Evolutionary conservation across 495 filamentous ascomycete genomes (phyloP), one percentile per base, ranked within the genome.

Genomic region (Recurvomyces mirabilis): DNA sequence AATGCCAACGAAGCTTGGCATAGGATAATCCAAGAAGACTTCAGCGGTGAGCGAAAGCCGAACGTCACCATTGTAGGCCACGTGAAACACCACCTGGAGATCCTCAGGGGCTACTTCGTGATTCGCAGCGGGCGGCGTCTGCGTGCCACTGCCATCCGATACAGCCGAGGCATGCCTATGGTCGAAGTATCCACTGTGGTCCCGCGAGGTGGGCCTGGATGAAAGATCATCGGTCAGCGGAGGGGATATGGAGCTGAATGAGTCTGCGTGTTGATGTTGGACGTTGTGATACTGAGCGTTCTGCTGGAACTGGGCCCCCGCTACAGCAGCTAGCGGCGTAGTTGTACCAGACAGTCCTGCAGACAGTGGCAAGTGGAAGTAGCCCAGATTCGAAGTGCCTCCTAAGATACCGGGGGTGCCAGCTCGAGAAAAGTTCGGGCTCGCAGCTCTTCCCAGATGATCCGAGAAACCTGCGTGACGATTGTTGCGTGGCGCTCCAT

Each of bases 1-100:
- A 14, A 98, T 82, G 1, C 86, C 84, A 9, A 93, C 91, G 53
- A 98, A 98, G 63, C 81, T 87, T 10, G 87, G 86, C 81, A 95
- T 94, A 0, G 91, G 91, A 59, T 96, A 98, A 65, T 98, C 91
- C 22, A 98, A 82, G 15, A 96, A 68, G 30, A 98, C 87, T 58
- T 94, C 87, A 0, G 91, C 86, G 12, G 91, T 95, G 15, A 98
- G 66, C 36, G 85, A 85, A 3, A 98, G 69, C 36, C 78, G 77
- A 20, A 98, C 69, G 48, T 93, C 79, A 0, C 91, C 91, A 1
- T 75, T 71, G 60, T 98, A 98, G 35, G 78, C 77, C 24, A 87
- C 87, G 52, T 86, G 87, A 48, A 87, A 84, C 0, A 94, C 80
- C 18, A 93, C 78, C 60, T 96, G 93, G 15, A 94, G 67, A 59